phyloP scores from a whole-genome alignment of 225 moss, liverwort and hornwort species.

The Sphagnum contortum region DNA sequence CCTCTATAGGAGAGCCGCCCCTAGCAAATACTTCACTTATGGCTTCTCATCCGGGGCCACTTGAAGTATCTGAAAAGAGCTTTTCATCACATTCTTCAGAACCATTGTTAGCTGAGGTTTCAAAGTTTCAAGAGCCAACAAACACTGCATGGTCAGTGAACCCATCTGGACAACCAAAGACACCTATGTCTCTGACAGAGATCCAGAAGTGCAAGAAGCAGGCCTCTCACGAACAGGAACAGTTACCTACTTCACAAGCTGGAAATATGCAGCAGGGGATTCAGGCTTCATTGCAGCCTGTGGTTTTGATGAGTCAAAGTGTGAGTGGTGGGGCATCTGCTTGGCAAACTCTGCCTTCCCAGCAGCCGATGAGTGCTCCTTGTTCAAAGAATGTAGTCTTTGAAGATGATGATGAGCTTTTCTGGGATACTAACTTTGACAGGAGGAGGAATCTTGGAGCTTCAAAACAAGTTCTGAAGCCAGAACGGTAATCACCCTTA shows the following conservation, averaged over 20 bases:
- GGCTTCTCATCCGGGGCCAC: constrained; percentile 22
- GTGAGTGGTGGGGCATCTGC: constrained; percentile 69
- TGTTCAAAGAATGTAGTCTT: constrained; percentile 22
- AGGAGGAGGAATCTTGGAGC: constrained; percentile 15
- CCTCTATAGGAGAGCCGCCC: constrained; percentile 27
- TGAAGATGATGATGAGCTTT: constrained; percentile 53
- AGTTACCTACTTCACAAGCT: constrained; percentile 50
- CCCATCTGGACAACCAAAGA: constrained; percentile 53
- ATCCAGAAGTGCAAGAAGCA: constrained; percentile 88
- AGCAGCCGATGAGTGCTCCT: constrained; percentile 21
- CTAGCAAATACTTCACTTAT: constrained; percentile 41
- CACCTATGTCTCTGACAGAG: constrained; percentile 80
- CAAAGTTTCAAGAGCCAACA: constrained; percentile 63
- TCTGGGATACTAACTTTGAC: constrained; percentile 86
- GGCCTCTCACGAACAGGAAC: constrained; percentile 84
- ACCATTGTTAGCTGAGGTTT: constrained; percentile 78
- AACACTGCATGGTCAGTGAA: constrained; percentile 79
- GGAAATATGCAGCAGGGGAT: constrained; percentile 19
- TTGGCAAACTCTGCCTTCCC: constrained; percentile 59
- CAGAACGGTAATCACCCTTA: too few species aligned
- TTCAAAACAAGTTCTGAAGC: too few species aligned
- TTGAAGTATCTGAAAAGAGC: constrained; percentile 36
- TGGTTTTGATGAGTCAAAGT: constrained; percentile 56
- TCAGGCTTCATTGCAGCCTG: constrained; percentile 55
- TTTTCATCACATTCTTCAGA: constrained; percentile 51